A percentile compares a stretch with the other conserved stretches of the same genome.
These are phyloP conservation scores for Picea abies DNA, from an alignment of 83 land plant species.

Conservation along the genomic window DNA sequence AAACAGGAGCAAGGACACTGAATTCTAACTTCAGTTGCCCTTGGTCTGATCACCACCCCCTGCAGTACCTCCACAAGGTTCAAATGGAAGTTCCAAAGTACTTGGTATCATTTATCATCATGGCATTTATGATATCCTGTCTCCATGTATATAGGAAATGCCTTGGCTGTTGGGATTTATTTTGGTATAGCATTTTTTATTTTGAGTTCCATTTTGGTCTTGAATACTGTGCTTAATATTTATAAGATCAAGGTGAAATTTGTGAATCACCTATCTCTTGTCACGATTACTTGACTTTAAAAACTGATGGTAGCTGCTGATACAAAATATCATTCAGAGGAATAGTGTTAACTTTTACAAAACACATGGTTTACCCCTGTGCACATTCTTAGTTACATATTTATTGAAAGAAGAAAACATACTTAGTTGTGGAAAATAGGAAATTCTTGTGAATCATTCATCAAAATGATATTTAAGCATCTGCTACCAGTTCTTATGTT, in stretches of 20 bases:
- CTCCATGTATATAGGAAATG: not conserved
- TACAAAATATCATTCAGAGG: not conserved
- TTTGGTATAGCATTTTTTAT: not conserved
- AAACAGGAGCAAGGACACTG: not conserved
- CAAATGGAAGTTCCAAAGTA: not conserved
- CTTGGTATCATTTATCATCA: not conserved
- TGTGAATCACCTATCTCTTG: not conserved
- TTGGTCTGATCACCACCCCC: not conserved
- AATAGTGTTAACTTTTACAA: not conserved
- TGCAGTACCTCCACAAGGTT: conserved; percentile 1
- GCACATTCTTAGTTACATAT: not conserved
- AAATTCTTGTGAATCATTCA: not conserved
- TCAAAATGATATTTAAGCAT: not conserved
- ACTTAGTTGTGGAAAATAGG: not conserved
- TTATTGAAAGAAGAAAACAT: not conserved
- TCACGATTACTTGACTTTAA: not conserved
- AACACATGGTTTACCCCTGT: not conserved
- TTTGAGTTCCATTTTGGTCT: not conserved
- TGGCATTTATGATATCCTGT: not conserved
- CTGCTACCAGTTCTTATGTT: not conserved
- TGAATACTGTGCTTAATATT: not conserved
- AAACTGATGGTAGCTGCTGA: not conserved
- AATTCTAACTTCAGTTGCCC: not conserved
- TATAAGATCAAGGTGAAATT: not conserved
- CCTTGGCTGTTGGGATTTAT: not conserved